A percentile compares a stretch with the other conserved stretches of the same genome.
Conservation (phyloP, 1,284 basidiomycete genomes). For the Cryptococcus sp. region DNA sequence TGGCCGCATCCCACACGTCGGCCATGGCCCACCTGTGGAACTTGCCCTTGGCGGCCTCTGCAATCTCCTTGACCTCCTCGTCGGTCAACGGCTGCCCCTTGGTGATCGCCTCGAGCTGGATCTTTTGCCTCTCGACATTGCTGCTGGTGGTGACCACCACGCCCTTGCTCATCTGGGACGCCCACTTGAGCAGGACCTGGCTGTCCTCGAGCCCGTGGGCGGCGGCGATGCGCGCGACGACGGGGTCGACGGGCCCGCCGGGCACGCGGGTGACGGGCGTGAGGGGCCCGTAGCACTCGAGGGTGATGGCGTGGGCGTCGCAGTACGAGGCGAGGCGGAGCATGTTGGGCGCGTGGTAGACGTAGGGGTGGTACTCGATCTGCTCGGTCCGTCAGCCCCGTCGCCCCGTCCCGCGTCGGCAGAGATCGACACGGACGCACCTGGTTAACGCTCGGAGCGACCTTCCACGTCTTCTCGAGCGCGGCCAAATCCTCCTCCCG, state of each 20-base stretch:
- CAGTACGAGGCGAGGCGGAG: conserved; percentile 57
- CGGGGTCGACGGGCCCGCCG: conserved; percentile 58
- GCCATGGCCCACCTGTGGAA: conserved; percentile 34
- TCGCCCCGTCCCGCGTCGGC: too few relatives aligned
- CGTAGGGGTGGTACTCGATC: conserved; percentile 80
- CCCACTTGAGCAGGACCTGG: conserved; percentile 48
- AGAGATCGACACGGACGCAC: conserved; percentile 45
- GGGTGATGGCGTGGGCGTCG: conserved; percentile 61
- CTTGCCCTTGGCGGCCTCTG: conserved; percentile 34
- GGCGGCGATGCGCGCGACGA: conserved; percentile 56
- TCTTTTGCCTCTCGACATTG: conserved; percentile 63
- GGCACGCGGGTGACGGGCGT: conserved; percentile 51
- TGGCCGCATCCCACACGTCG: conserved; percentile 30
- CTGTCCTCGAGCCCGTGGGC: conserved; percentile 29
- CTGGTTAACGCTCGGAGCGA: conserved; percentile 74
- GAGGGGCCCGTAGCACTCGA: conserved; percentile 62
- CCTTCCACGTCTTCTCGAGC: conserved; percentile 57
- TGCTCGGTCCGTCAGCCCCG: conserved; percentile 31
- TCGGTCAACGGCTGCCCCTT: conserved; percentile 59
- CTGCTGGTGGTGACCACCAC: conserved; percentile 66
- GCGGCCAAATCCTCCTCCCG: conserved; percentile 62
- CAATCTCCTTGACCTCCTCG: conserved; percentile 54
- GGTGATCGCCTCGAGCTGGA: conserved; percentile 59
- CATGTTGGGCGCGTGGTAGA: conserved; percentile 59
- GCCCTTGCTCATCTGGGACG: conserved; percentile 35